A percentile compares a stretch with the other conserved stretches of the same genome.
These are phyloP conservation scores for Capronia coronata DNA, from an alignment of 2,329 filamentous ascomycete species.

Conservation along the genomic window DNA sequence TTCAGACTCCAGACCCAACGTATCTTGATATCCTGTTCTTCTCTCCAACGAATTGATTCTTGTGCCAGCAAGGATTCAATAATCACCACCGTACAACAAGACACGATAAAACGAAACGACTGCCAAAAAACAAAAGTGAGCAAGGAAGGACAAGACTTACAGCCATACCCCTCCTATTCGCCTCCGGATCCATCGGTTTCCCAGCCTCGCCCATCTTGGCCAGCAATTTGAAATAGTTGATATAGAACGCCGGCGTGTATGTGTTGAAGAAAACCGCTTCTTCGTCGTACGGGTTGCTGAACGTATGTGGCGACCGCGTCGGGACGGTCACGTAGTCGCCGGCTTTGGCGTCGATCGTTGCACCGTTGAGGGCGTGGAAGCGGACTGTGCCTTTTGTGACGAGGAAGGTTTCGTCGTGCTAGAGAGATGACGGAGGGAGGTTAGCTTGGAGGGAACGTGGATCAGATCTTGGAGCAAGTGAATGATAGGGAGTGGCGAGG, in stretches of 20 bases:
- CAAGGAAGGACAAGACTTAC: constrained; percentile 14
- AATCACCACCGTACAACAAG: too few relatives aligned
- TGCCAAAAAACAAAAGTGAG: not conserved
- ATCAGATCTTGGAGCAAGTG: too few relatives aligned
- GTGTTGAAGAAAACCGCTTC: constrained; percentile 54
- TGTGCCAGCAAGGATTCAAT: too few relatives aligned
- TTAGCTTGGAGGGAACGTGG: not conserved
- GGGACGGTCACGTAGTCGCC: constrained; percentile 51
- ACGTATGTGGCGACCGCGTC: constrained; percentile 50
- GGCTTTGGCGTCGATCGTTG: constrained; percentile 23
- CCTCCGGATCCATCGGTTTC: constrained; percentile 30
- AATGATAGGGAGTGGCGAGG: too few relatives aligned
- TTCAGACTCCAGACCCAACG: too few relatives aligned
- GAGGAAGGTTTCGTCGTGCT: constrained; percentile 55
- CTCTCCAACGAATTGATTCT: too few relatives aligned
- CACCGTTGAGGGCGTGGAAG: constrained; percentile 26
- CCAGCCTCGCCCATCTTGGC: constrained; percentile 41
- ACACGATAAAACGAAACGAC: not conserved
- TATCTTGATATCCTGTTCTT: too few relatives aligned
- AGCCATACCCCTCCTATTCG: constrained; percentile 26
- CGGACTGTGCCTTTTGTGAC: constrained; percentile 36
- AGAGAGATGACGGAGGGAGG: constrained; percentile 34
- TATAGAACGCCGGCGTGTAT: constrained; percentile 51
- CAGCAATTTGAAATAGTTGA: constrained; percentile 53
- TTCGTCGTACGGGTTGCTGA: constrained; percentile 50